Base-by-base conservation (phyloP, 2,329 filamentous ascomycete genomes). In the Leptographium wingfieldii region DNA sequence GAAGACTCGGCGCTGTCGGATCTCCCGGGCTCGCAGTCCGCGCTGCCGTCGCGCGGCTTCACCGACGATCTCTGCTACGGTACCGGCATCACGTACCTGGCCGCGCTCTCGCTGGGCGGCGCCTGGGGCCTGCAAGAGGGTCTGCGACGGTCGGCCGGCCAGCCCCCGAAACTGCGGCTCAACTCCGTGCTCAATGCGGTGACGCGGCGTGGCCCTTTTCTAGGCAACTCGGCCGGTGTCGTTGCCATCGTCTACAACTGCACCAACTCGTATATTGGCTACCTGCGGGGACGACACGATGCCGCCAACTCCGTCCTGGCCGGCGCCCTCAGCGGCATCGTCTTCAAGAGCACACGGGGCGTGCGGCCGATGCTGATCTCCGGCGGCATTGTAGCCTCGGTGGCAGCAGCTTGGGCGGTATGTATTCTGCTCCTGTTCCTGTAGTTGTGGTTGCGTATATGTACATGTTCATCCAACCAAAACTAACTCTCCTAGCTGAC, bases 61-160 rank as follows among this genome's bases (percentile, higher is more conserved):
- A 95, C 92, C 63, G 94, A 99, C 71, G 94, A 99, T 73, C 83
- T 99, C 62, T 97, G 94, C 76, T 99, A 99, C 73, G 94, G 95
- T 69, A 95, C 94, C 27, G 94, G 94, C 68, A 86, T 92, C 63
- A 96, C 91, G 70, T 99, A 99, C 72, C 79, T 99, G 62, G 78
- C 88, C n/a, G 94, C 88, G 7, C 78, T 99, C 68, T 82, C 87
- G 49, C 71, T 95, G 66, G 94, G 94, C 73, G 94, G 94, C 66
- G 86, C 84, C 60, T 97, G 92, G 92, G 94, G 94, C 63, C 73
- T 99, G 66, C 86, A 88, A 65, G 94, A 99, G 74, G 94, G 94
- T 12, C 76, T 97, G 67, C 84, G 86, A 69, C 86, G 87, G 73
- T 88, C 86, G n/a, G 83, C 83, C 63, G 81, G 77, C 60, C 83